Percentiles rank a stretch among this genome's conserved stretches.
Evolutionary conservation across 495 filamentous ascomycete species (phyloP).

Genomic region (Trichoderma asperelloides): DNA sequence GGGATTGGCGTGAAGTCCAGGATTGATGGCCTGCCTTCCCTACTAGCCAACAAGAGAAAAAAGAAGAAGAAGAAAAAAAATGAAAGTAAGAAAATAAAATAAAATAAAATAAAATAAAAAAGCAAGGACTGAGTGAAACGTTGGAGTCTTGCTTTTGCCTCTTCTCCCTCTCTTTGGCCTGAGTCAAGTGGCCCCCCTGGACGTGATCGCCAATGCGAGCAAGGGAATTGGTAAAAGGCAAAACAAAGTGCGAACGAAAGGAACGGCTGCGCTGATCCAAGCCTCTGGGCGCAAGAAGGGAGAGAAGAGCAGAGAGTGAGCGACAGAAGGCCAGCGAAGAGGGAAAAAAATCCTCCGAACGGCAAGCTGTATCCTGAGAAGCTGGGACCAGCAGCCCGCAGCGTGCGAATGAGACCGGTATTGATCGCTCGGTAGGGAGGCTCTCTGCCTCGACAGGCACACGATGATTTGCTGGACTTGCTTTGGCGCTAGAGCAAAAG

Average conservation of each 20-base stretch:
- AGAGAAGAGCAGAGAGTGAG: not conserved
- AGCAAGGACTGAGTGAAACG: not conserved
- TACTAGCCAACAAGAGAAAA: not conserved
- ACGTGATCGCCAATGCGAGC: not conserved
- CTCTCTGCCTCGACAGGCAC: not conserved
- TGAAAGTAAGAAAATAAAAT: too few species aligned
- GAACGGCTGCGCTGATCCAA: not conserved
- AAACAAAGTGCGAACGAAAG: not conserved
- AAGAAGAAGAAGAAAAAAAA: too few species aligned
- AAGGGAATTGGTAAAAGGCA: not conserved
- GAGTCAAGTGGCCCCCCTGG: not conserved
- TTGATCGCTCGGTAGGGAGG: not conserved
- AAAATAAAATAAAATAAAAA: not conserved
- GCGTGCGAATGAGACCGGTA: not conserved
- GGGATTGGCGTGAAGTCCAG: not conserved
- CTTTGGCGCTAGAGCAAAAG: conserved; percentile 1
- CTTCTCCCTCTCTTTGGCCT: not conserved
- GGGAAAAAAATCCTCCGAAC: not conserved
- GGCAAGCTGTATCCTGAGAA: not conserved
- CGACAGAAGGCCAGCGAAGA: not conserved
- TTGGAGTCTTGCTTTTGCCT: not conserved
- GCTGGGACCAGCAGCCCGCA: not conserved
- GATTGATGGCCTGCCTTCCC: not conserved
- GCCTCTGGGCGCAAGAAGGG: not conserved
- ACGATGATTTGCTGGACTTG: not conserved